Conservation (phyloP, 2,329 filamentous ascomycete species). For the Aspergillus transmontanensis region DNA sequence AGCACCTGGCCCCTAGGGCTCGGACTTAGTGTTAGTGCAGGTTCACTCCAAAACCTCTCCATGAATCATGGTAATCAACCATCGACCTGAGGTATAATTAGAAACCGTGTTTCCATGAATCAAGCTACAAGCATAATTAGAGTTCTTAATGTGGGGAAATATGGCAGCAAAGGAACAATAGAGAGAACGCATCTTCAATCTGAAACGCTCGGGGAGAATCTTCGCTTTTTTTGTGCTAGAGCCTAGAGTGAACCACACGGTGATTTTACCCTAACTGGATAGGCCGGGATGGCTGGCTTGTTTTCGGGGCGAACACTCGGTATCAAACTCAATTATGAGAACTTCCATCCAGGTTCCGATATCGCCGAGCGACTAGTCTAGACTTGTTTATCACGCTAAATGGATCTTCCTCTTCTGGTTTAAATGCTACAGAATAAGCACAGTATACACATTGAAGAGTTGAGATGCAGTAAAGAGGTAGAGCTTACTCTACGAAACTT, state of each 20-base stretch:
- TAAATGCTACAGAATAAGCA: background rate
- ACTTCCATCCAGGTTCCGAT: background rate
- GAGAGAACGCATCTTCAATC: background rate
- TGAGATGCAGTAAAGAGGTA: too few relatives aligned
- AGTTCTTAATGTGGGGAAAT: background rate
- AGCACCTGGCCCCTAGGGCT: background rate
- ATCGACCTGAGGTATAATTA: background rate
- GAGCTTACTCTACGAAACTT: background rate
- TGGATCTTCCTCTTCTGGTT: background rate
- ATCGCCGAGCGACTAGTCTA: background rate
- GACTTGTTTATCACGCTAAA: background rate
- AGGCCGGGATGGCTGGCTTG: background rate
- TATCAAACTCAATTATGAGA: background rate
- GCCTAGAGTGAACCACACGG: background rate
- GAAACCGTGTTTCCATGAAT: background rate
- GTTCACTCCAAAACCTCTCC: too few relatives aligned
- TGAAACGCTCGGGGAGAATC: background rate
- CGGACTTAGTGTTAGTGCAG: background rate
- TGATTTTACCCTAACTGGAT: background rate
- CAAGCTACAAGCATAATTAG: background rate
- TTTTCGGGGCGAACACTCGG: background rate
- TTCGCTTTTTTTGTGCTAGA: background rate
- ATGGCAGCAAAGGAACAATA: background rate
- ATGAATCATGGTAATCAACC: background rate
- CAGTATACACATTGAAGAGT: background rate